phyloP scores from a whole-genome alignment of 2,329 filamentous ascomycete genomes.

The Penicillium capsulatum region DNA sequence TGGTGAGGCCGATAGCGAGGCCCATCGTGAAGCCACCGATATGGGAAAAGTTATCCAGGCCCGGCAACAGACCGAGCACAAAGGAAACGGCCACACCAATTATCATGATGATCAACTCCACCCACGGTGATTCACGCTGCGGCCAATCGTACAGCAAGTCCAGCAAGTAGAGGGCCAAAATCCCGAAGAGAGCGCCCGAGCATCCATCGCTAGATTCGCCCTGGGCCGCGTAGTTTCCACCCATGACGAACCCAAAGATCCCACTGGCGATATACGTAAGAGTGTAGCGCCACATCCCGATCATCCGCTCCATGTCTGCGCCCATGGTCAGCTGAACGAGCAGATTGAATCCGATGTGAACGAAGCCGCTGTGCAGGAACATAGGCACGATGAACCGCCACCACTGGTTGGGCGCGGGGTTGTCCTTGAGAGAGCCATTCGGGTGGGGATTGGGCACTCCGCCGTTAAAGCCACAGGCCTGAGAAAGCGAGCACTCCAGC shows the following conservation, averaged over 20 bases:
- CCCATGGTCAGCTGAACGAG: slow-evolving; percentile 85
- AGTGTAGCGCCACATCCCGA: slow-evolving; percentile 82
- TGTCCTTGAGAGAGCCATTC: slow-evolving; percentile 50
- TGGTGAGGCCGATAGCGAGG: slow-evolving; percentile 75
- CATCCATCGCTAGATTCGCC: slow-evolving; percentile 81
- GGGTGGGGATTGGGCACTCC: slow-evolving; percentile 64
- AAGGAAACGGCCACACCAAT: slow-evolving; percentile 86
- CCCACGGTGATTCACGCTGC: slow-evolving; percentile 68
- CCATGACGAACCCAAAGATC: slow-evolving; percentile 93
- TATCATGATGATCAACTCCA: slow-evolving; percentile 81
- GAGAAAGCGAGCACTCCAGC: slow-evolving; percentile 64
- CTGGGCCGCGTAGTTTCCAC: slow-evolving; percentile 84
- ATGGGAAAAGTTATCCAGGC: slow-evolving; percentile 94
- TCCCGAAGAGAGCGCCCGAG: slow-evolving; percentile 84
- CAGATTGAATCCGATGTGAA: slow-evolving; percentile 96
- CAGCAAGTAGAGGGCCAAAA: slow-evolving; percentile 81
- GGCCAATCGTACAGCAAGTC: slow-evolving; percentile 92
- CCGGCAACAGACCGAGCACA: slow-evolving; percentile 83
- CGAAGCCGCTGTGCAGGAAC: slow-evolving; percentile 87
- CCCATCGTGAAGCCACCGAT: slow-evolving; percentile 96
- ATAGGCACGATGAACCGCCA: slow-evolving; percentile 94
- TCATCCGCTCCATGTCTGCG: slow-evolving; percentile 85
- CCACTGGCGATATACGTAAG: slow-evolving; percentile 86
- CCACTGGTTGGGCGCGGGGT: slow-evolving; percentile 81
- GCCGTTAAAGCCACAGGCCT: slow-evolving; percentile 73